phyloP scores from a whole-genome alignment of 331 rosid genomes.

The Rhamnella rubrinervis region DNA sequence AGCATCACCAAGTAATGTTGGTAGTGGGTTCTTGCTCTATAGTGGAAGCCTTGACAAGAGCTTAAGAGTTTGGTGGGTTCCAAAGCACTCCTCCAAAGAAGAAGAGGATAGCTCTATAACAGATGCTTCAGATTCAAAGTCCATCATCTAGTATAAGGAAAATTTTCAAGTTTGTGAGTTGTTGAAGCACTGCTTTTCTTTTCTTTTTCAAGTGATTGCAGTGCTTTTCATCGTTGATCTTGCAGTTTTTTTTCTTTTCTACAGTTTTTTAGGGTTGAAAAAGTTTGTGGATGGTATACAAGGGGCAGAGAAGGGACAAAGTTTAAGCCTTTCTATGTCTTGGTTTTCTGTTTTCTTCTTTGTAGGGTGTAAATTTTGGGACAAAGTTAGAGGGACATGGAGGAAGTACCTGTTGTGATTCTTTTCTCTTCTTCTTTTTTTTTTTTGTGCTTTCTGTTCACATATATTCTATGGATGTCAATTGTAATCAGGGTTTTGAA shows the following conservation, averaged over 20 bases:
- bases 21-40: slow-evolving; percentile 74
- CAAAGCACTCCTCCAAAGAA: slow-evolving; percentile 31
- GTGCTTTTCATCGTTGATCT: slow-evolving; percentile 28
- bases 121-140: slow-evolving; percentile 18
- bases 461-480: slow-evolving; percentile 15
- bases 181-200: slow-evolving; percentile 38
- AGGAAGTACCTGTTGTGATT: neutral
- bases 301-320: slow-evolving; percentile 9
- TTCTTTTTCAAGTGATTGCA: slow-evolving; percentile 33
- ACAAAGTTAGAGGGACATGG: slow-evolving; percentile 13
- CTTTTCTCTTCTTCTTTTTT: neutral
- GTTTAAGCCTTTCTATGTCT: slow-evolving; percentile 22
- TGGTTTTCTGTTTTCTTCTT: slow-evolving; percentile 14
- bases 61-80: slow-evolving; percentile 98
- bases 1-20: slow-evolving; percentile 53
- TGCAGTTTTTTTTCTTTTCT: neutral
- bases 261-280: neutral
- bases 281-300: slow-evolving; percentile 9
- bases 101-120: slow-evolving; percentile 21
- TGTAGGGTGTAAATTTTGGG: slow-evolving; percentile 30
- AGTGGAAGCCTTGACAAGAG: slow-evolving; percentile 93
- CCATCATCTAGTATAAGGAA: slow-evolving; percentile 27
- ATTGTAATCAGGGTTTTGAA: slow-evolving; percentile 39
- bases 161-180: slow-evolving; percentile 4
- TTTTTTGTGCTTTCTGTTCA: no score